These are phyloP conservation scores for Metschnikowia hibisci DNA, from an alignment of 805 yeast species.

Conservation along the genomic window DNA sequence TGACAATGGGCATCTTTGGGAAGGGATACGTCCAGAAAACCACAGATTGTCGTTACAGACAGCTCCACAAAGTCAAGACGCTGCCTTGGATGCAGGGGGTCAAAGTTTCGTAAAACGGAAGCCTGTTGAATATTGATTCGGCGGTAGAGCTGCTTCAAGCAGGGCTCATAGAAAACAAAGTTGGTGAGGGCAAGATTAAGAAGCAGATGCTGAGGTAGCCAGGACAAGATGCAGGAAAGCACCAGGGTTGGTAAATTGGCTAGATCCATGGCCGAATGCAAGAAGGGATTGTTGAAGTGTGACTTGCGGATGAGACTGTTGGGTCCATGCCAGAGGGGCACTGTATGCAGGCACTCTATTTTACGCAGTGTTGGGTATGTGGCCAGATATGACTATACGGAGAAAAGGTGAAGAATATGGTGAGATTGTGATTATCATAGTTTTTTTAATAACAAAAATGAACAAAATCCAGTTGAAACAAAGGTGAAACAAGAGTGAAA, in stretches of 20 bases:
- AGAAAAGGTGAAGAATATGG: too few species aligned
- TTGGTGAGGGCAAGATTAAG: conserved; percentile 33
- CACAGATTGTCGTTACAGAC: conserved; percentile 24
- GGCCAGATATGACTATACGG: too few species aligned
- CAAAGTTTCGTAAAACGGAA: conserved; percentile 15
- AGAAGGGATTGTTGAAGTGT: too few species aligned
- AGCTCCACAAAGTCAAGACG: conserved; percentile 22
- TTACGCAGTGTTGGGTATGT: too few species aligned
- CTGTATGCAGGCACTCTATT: too few species aligned
- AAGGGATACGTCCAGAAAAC: conserved; percentile 19
- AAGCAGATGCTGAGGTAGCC: conserved; percentile 30
- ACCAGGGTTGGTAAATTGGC: conserved; percentile 11
- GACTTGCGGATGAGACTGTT: not conserved
- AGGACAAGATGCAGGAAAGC: conserved; percentile 15
- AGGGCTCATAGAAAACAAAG: conserved; percentile 32
- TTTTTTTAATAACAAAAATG: too few species aligned
- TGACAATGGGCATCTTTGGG: conserved; percentile 20
- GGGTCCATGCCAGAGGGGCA: too few species aligned
- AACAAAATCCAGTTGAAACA: too few species aligned
- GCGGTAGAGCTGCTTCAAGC: conserved; percentile 26
- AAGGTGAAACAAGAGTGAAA: too few species aligned
- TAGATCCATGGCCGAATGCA: conserved; percentile 1
- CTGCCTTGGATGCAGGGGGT: conserved; percentile 4
- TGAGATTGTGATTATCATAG: too few species aligned
- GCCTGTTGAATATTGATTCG: conserved; percentile 22